Evolutionary conservation across 2,329 filamentous ascomycete species (phyloP), one percentile per base, ranked within the genome.

Genomic region (Pyrenochaeta sp.): DNA sequence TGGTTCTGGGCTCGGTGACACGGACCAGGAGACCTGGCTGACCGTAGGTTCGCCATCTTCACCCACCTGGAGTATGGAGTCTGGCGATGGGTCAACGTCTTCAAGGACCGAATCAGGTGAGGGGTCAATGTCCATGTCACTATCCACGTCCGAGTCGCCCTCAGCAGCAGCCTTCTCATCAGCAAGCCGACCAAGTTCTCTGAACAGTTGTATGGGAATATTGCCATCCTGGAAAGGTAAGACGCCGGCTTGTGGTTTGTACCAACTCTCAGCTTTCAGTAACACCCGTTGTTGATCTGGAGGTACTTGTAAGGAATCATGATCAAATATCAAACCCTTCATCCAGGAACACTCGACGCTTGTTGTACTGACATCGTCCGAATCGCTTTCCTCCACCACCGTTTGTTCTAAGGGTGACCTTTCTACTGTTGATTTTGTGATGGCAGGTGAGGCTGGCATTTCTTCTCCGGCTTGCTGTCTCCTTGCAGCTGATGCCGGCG

Each of bases 201-300:
- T 50, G 54, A 9, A 79, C 65, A 7, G 75, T 63, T 4, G 64
- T 53, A 75, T 65, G 4, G 78, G 78, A 14, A 80, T 66, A 52
- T 79, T 79, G 6, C 72, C 71, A 15, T 56, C 47, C 4, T 76
- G 75, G 20, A 77, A 74, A 6, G 55, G 56, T 2, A 58, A 49
- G 3, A 37, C n/a, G 14, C 77, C 77, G 3, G 74, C 66, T 14
- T 66, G 57, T 9, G 77, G 57, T 44, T 66, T 62, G 20, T 60
- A 47, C 66, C 66, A 69, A 32, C 66, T 82, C 14, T 79, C 74
- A 5, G 72, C 55, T 10, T 75, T 67, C 5, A 80, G 76, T 1
- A 89, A 70, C 4, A 88, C 72, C 7, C 73, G 61, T 37, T 70
- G 64, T 60, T 89, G 86, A 14, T 82, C 76, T 21, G 68, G 73